These are phyloP conservation scores for Phytophthora fragariae DNA, from an alignment of 352 stramenopile species.

Conservation along the genomic window DNA sequence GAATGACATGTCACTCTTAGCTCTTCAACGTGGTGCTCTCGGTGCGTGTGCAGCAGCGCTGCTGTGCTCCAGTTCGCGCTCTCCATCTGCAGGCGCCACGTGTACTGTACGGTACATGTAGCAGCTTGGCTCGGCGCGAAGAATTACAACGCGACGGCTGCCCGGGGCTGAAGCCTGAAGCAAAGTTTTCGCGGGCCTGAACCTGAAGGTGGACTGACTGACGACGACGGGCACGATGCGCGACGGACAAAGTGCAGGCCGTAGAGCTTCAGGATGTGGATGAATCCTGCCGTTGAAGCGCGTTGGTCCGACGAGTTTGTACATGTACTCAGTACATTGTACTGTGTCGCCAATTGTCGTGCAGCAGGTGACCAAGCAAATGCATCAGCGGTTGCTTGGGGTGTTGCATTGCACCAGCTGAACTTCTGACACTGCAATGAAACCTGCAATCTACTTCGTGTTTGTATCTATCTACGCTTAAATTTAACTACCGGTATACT, in stretches of 20 bases:
- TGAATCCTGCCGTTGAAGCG: conserved; percentile 27
- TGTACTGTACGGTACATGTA: neutral
- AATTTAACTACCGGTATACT: conserved; percentile 39
- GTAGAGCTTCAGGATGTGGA: conserved; percentile 23
- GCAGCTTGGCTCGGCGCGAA: neutral
- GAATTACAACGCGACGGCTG: conserved; percentile 8
- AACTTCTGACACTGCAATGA: conserved; percentile 5
- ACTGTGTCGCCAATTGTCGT: conserved; percentile 5
- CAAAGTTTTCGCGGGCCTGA: too few relatives aligned
- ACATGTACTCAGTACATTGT: too few relatives aligned
- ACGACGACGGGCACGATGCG: conserved; percentile 14
- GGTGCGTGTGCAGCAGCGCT: neutral
- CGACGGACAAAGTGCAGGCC: conserved; percentile 23
- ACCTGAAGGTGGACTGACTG: neutral
- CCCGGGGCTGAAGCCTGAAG: too few relatives aligned
- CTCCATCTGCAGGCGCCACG: neutral
- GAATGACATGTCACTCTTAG: neutral
- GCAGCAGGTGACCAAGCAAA: conserved; percentile 12
- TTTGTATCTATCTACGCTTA: conserved; percentile 22
- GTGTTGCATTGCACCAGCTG: conserved; percentile 8
- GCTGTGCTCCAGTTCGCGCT: neutral
- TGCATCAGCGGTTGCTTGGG: conserved; percentile 16
- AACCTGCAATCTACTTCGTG: conserved; percentile 1
- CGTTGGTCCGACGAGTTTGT: conserved; percentile 13
- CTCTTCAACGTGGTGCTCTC: neutral